Evolutionary conservation across 2,329 filamentous ascomycete genomes (phyloP).

Genomic region (Teratosphaeria gauchensis): DNA sequence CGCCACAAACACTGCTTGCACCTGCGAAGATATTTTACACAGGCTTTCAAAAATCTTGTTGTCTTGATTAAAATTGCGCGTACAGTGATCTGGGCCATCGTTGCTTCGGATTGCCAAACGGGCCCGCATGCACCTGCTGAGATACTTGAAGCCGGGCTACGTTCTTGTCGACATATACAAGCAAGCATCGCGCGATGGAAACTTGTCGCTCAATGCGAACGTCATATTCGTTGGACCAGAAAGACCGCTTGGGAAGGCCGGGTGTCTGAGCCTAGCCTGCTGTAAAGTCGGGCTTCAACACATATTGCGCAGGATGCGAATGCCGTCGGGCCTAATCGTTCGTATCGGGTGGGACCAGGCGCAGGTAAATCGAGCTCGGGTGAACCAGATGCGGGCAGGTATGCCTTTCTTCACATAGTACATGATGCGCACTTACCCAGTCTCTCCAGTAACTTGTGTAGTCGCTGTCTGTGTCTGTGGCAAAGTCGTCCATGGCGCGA

Average conservation of each 20-base stretch:
- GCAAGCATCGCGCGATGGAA: background rate
- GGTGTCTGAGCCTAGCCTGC: background rate
- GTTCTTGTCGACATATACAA: background rate
- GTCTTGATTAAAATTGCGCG: background rate
- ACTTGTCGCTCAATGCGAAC: background rate
- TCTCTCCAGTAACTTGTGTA: slow-evolving; percentile 99
- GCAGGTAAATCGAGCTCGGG: background rate
- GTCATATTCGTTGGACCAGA: background rate
- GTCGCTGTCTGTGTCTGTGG: slow-evolving; percentile 95
- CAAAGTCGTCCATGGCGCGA: slow-evolving; percentile 83
- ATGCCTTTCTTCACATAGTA: background rate
- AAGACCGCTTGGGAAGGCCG: background rate
- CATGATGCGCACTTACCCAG: slow-evolving; percentile 57
- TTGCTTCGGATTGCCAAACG: background rate
- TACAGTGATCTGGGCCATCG: background rate
- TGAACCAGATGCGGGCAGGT: background rate
- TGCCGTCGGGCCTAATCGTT: background rate
- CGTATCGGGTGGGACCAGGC: background rate
- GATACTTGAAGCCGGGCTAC: background rate
- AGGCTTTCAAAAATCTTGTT: background rate
- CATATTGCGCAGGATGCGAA: background rate
- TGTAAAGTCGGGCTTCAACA: background rate
- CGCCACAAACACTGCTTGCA: background rate
- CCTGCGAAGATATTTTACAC: background rate
- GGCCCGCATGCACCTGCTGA: background rate